Evolutionary conservation across 805 yeast species (phyloP).

Genomic region (Metschnikowia dekortorum): DNA sequence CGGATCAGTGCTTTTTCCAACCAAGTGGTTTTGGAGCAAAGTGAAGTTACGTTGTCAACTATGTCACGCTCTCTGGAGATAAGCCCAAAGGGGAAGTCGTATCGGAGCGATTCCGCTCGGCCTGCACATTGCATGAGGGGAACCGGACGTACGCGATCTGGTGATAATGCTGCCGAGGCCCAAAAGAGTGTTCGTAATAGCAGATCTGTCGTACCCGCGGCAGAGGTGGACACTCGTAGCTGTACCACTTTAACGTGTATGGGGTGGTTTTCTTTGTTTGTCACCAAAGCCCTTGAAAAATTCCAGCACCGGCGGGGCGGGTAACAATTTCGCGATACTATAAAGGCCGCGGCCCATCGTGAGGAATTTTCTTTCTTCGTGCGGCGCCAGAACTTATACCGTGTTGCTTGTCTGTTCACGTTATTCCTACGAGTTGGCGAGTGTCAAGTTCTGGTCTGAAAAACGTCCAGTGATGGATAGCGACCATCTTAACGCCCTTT

Average conservation of each 20-base stretch:
- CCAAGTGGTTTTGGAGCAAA: too few relatives aligned
- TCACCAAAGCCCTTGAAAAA: background rate
- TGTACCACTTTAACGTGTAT: background rate
- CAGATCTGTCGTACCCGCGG: background rate
- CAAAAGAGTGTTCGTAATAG: background rate
- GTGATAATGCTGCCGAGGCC: background rate
- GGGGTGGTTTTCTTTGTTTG: background rate
- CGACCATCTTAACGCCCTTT: constrained; percentile 47
- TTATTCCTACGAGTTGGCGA: constrained; percentile 45
- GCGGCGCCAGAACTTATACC: constrained; percentile 52
- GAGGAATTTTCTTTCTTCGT: constrained; percentile 26
- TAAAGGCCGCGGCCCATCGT: background rate
- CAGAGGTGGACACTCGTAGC: background rate
- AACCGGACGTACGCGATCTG: background rate
- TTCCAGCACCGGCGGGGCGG: constrained; percentile 6
- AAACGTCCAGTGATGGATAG: constrained; percentile 33
- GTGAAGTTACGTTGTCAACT: background rate
- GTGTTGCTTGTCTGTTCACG: constrained; percentile 49
- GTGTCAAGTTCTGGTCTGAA: constrained; percentile 51
- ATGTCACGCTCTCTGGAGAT: background rate
- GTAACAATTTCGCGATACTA: constrained; percentile 13
- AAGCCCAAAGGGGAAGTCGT: background rate
- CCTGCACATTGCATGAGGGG: constrained; percentile 1
- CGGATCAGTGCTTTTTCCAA: background rate
- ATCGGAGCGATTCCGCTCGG: constrained; percentile 1